Percentiles rank a stretch among this genome's conserved stretches.
Conservation (phyloP, 1,139 yeast species). For the Kodamaea ohmeri region DNA sequence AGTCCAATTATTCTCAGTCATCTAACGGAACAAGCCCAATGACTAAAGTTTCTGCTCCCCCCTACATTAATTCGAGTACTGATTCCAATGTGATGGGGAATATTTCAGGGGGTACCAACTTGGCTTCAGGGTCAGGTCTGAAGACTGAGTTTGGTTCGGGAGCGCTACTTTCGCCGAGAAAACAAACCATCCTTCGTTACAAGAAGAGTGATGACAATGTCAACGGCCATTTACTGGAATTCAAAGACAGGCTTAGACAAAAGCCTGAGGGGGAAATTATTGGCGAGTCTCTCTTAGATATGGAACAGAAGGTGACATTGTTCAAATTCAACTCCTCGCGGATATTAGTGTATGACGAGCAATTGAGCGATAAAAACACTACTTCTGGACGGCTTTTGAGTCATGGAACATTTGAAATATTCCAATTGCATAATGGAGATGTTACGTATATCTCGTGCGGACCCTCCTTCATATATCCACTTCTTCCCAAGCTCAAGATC, state of each 20-base stretch:
- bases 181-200: slow-evolving; percentile 40
- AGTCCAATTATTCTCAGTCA: too few species aligned
- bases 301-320: slow-evolving; percentile 39
- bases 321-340: slow-evolving; percentile 39
- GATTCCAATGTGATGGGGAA: too few species aligned
- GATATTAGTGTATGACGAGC: slow-evolving; percentile 45
- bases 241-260: slow-evolving; percentile 27
- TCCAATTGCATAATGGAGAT: slow-evolving; percentile 60
- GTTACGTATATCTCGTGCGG: slow-evolving; percentile 65
- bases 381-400: slow-evolving; percentile 50
- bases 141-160: too few species aligned
- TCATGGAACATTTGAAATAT: slow-evolving; percentile 63
- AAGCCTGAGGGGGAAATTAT: slow-evolving; percentile 5
- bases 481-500: slow-evolving; percentile 58
- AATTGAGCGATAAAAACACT: slow-evolving; percentile 20
- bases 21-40: too few species aligned
- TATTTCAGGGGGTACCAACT: too few species aligned
- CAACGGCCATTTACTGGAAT: slow-evolving; percentile 26
- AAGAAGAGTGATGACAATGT: slow-evolving; percentile 31
- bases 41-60: too few species aligned
- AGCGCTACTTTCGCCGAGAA: slow-evolving; percentile 28
- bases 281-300: slow-evolving; percentile 9
- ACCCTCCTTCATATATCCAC: slow-evolving; percentile 55
- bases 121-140: too few species aligned
- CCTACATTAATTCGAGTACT: too few species aligned